Percentiles rank a stretch among this genome's conserved stretches.
These are phyloP conservation scores for Protomyces arabidopsidicola DNA, from an alignment of 1,139 yeast genomes.

Conservation along the genomic window DNA sequence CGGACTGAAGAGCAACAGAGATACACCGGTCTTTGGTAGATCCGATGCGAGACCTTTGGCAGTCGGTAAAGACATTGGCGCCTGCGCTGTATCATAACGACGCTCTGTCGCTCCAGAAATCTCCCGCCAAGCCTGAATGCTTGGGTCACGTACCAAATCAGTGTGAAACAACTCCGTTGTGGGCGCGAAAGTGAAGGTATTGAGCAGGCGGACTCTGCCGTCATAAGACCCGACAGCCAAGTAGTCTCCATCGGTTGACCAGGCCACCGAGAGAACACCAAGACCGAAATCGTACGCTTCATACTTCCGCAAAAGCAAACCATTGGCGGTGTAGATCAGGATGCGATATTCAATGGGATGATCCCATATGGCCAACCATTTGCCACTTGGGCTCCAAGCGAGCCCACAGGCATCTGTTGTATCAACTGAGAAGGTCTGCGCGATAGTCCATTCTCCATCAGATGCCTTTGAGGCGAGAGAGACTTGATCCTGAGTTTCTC, in stretches of 20 bases:
- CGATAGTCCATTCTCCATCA: constrained; percentile 7
- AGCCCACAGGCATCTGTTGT: constrained; percentile 32
- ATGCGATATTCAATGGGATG: constrained; percentile 30
- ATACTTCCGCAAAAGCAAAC: constrained; percentile 26
- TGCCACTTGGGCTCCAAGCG: constrained; percentile 34
- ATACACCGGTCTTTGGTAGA: constrained; percentile 30
- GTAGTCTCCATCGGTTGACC: constrained; percentile 32
- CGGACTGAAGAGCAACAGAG: constrained; percentile 29
- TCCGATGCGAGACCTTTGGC: constrained; percentile 26
- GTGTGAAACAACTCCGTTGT: constrained; percentile 30
- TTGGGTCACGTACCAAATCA: constrained; percentile 20
- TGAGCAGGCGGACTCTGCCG: constrained; percentile 31
- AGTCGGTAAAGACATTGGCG: constrained; percentile 31
- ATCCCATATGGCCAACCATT: constrained; percentile 34
- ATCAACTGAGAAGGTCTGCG: constrained; percentile 17
- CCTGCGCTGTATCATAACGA: constrained; percentile 7
- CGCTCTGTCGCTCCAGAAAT: background rate
- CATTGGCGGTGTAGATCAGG: constrained; percentile 30
- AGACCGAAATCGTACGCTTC: constrained; percentile 22
- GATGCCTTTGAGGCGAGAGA: constrained; percentile 27
- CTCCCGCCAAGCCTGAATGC: constrained; percentile 32
- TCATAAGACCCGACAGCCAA: constrained; percentile 33
- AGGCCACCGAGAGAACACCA: constrained; percentile 25
- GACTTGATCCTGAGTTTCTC: constrained; percentile 31
- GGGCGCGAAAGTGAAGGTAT: constrained; percentile 33